phyloP scores from a whole-genome alignment of 305 asterid genomes.

The Solanum hybrid region DNA sequence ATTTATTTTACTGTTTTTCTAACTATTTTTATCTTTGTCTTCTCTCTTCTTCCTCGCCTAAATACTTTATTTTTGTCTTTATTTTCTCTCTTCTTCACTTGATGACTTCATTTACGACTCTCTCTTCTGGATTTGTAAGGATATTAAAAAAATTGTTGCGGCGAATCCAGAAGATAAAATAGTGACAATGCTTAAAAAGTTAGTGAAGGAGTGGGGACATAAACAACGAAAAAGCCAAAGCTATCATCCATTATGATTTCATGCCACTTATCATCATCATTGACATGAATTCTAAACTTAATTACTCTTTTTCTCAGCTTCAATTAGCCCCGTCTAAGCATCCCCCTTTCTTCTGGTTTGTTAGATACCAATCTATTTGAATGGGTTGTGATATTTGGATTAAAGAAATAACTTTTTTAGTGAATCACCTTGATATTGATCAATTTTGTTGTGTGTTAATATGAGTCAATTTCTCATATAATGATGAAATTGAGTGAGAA shows the following conservation, averaged over 20 bases:
- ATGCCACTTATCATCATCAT: neutral
- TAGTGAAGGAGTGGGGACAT: neutral
- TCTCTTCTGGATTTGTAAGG: neutral
- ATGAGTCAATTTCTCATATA: neutral
- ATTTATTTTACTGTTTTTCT: no score
- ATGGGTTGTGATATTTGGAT: neutral
- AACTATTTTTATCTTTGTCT: neutral
- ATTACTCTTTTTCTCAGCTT: neutral
- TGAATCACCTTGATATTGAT: neutral
- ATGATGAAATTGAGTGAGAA: no score
- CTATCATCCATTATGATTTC: neutral
- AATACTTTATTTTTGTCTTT: no score
- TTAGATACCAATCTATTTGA: neutral
- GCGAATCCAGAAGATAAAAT: neutral
- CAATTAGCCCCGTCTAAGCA: neutral
- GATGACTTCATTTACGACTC: neutral
- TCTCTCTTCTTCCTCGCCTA: neutral
- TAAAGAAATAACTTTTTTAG: no score
- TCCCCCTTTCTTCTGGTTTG: neutral
- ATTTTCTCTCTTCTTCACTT: neutral
- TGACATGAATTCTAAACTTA: neutral
- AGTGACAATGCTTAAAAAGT: neutral
- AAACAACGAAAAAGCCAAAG: neutral
- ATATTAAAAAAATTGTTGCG: no score
- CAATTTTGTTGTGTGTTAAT: neutral